Base-by-base conservation (phyloP, 805 yeast genomes). In the Candida insectorum region DNA sequence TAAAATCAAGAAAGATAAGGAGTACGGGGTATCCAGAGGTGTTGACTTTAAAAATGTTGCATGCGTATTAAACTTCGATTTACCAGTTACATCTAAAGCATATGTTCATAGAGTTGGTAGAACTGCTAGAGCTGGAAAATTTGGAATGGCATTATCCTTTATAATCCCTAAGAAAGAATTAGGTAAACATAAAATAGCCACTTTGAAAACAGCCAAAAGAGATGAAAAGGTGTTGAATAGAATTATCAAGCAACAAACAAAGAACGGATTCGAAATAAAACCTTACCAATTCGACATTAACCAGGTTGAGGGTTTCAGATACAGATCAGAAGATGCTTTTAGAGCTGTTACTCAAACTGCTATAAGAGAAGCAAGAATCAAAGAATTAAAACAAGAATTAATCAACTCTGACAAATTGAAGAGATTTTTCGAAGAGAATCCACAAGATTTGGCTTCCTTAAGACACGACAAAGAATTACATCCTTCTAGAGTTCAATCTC, bases 11-110 rank as follows among this genome's bases (percentile, higher is more conserved):
- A 69, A 73, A 37, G 88, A 82, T 50, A 71, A 68, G 41, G 97
- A 93, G 49, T 93, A 83, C 54, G 95, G 97, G 43, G 97, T 89
- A 26, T 84, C 96, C 16, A 77, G 98, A 59, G 98, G 98, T 52
- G 94, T 93, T 24, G 98, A 93, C 62, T 93, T 93, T 70, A 81
- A 76, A 49, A 91, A 93, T 50, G 97, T 93, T 39, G 93, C 97
- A 6, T 93, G 97, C 65, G 98, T 93, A 6, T 67, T 93, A 44
- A 93, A 93, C 61, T 93, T 93, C 57, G 98, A 93, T 56, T 67
- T 93, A 48, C 98, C 98, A 25, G 75, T 85, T 3, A 79, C 94
- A 7, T 81, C 97, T 4, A 84, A 82, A 54, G 77, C 95, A 3
- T 93, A 93, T 54, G 81, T 87, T 19, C 98, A 93, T 60, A 76